Evolutionary conservation across 192 early-diverging fungal genomes (phyloP).

Genomic region (Podila epicladia): DNA sequence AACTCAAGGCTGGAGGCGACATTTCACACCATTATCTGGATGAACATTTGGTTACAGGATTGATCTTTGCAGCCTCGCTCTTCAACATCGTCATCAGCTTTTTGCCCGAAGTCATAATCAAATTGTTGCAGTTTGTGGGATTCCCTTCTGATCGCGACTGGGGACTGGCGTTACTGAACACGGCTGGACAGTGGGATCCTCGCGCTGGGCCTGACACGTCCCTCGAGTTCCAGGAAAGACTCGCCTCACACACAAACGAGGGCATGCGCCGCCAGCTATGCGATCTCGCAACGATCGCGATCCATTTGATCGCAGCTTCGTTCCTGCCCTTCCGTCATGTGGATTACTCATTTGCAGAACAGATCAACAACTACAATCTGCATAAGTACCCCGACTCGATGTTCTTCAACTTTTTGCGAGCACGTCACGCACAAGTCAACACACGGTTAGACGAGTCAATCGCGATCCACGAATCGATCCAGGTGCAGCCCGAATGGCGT

Average conservation of each 20-base stretch:
- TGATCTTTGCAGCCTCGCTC: slow-evolving; percentile 76
- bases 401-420: slow-evolving; percentile 76
- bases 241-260: slow-evolving; percentile 41
- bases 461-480: slow-evolving; percentile 62
- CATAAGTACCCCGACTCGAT: slow-evolving; percentile 70
- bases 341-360: slow-evolving; percentile 69
- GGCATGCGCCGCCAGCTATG: slow-evolving; percentile 82
- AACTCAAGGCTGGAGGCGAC: slow-evolving; percentile 60
- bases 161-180: slow-evolving; percentile 74
- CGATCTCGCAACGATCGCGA: slow-evolving; percentile 72
- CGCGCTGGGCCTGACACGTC: slow-evolving; percentile 16
- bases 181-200: slow-evolving; percentile 75
- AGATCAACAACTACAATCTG: slow-evolving; percentile 63
- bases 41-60: slow-evolving; percentile 81
- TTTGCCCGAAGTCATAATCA: slow-evolving; percentile 73
- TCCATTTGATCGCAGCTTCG: slow-evolving; percentile 79
- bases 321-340: slow-evolving; percentile 75
- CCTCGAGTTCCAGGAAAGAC: slow-evolving; percentile 41
- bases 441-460: slow-evolving; percentile 66
- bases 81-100: slow-evolving; percentile 87
- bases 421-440: slow-evolving; percentile 66
- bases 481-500: slow-evolving; percentile 72
- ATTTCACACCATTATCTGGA: slow-evolving; percentile 67
- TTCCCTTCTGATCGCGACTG: slow-evolving; percentile 79
- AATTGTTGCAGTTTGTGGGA: slow-evolving; percentile 84